These are phyloP conservation scores for Silene noctiflora DNA, from an alignment of 179 eudicot genomes.

Conservation along the genomic window DNA sequence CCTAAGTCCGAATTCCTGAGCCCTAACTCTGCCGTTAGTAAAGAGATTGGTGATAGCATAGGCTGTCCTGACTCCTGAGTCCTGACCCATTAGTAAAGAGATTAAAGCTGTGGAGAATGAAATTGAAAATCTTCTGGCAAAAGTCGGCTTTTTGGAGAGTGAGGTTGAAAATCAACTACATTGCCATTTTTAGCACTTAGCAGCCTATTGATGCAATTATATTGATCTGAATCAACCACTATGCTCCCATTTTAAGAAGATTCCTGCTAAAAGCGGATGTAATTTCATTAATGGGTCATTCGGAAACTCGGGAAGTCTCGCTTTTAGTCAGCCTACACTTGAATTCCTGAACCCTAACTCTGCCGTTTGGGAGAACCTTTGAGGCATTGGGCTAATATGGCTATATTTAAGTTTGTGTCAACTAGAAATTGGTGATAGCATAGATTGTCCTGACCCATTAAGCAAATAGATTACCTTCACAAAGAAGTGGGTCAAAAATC, in stretches of 20 bases:
- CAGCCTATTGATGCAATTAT: neutral
- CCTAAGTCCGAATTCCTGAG: neutral
- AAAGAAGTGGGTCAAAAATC: neutral
- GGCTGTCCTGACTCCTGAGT: neutral
- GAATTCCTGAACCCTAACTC: neutral
- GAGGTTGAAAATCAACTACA: slow-evolving; percentile 36
- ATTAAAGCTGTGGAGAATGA: slow-evolving; percentile 41
- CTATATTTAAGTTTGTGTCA: no score
- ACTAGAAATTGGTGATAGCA: neutral
- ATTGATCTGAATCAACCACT: no score
- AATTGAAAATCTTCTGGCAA: slow-evolving; percentile 36
- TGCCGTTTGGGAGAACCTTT: neutral
- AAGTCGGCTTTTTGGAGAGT: slow-evolving; percentile 41
- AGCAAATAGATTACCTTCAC: neutral
- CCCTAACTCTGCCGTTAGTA: neutral
- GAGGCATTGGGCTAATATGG: neutral
- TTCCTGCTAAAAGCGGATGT: no score
- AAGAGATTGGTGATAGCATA: neutral
- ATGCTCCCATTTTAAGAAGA: no score
- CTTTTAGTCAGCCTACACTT: neutral
- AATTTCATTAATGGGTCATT: neutral
- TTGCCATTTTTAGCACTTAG: neutral
- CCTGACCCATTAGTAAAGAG: neutral
- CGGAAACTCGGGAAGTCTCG: neutral
- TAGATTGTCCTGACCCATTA: neutral